Conservation (phyloP, 176 grass and related monocot genomes). For the Thalia dealbata region DNA sequence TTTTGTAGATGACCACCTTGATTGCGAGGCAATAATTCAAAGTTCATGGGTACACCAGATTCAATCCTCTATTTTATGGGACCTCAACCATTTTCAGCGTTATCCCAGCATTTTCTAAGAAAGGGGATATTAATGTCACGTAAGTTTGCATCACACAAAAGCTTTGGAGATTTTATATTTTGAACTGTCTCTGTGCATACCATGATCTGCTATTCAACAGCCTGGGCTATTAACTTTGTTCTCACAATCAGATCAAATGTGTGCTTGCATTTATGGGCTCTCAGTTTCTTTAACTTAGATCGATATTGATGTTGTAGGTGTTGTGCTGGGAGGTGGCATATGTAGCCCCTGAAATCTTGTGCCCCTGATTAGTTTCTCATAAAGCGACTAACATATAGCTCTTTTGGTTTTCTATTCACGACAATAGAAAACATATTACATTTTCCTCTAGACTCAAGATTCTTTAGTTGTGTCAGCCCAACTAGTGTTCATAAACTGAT, state of each 20-base stretch:
- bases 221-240: background rate
- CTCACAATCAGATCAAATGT: background rate
- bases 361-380: background rate
- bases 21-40: constrained; percentile 82
- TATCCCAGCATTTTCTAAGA: constrained; percentile 92
- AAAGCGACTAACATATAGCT: background rate
- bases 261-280: background rate
- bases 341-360: too few species aligned
- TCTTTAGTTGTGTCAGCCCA: too few species aligned
- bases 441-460: background rate
- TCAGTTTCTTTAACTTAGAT: too few species aligned
- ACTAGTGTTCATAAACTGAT: too few species aligned
- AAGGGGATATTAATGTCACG: constrained; percentile 86
- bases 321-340: too few species aligned
- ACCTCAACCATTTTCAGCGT: constrained; percentile 96
- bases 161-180: background rate
- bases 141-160: constrained; percentile 36
- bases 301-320: too few species aligned
- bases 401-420: background rate
- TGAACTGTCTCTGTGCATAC: background rate
- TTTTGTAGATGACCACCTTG: constrained; percentile 81
- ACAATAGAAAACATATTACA: background rate
- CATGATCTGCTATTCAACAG: background rate
- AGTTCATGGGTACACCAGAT: constrained; percentile 73
- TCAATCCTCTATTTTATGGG: constrained; percentile 89